Conservation (phyloP, 495 filamentous ascomycete species). For the Podospora sp. region DNA sequence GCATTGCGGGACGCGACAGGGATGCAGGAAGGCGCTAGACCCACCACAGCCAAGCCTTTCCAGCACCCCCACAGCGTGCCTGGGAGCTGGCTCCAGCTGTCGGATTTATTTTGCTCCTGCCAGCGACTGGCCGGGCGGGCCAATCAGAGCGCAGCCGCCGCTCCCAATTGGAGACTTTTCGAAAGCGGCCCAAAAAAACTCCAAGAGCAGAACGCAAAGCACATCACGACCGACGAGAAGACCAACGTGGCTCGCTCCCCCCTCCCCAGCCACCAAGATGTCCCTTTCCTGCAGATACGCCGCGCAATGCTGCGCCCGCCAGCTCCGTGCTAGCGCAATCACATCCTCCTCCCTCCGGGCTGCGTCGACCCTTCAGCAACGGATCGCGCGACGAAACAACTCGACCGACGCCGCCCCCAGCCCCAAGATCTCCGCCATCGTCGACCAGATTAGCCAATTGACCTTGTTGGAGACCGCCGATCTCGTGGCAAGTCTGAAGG, state of each 20-base stretch:
- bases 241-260: slow-evolving; percentile 12
- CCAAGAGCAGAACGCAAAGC: slow-evolving; percentile 25
- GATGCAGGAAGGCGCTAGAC: not conserved
- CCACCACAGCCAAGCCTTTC: not conserved
- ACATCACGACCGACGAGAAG: slow-evolving; percentile 17
- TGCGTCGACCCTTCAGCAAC: slow-evolving; percentile 39
- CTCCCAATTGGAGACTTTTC: slow-evolving; percentile 31
- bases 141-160: slow-evolving; percentile 27
- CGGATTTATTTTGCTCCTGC: slow-evolving; percentile 29
- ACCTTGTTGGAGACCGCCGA: slow-evolving; percentile 97
- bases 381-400: slow-evolving; percentile 64
- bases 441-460: slow-evolving; percentile 97
- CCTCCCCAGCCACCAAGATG: slow-evolving; percentile 47
- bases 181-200: slow-evolving; percentile 32
- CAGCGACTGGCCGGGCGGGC: slow-evolving; percentile 5
- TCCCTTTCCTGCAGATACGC: slow-evolving; percentile 60
- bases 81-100: slow-evolving; percentile 5
- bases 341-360: slow-evolving; percentile 36
- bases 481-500: slow-evolving; percentile 90
- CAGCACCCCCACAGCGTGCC: not conserved
- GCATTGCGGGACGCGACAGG: slow-evolving; percentile 9
- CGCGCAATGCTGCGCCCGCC: slow-evolving; percentile 61
- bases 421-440: slow-evolving; percentile 89
- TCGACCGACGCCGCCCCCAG: slow-evolving; percentile 71
- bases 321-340: slow-evolving; percentile 45